phyloP scores from a whole-genome alignment of 1,139 yeast species.

The Wickerhamiella infanticola region DNA sequence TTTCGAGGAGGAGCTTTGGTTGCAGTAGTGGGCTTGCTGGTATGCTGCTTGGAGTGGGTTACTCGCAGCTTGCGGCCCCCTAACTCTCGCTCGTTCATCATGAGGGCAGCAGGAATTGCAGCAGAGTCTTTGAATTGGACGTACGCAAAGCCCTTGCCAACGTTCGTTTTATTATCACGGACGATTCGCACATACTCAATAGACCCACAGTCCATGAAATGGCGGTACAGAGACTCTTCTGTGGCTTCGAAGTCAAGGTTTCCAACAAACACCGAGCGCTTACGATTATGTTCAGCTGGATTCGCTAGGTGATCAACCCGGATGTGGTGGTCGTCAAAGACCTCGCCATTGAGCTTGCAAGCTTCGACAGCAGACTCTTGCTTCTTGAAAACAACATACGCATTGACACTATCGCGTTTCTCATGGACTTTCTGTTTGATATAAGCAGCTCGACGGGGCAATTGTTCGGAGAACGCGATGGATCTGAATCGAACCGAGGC shows the following conservation, averaged over 20 bases:
- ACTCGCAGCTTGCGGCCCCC: constrained; percentile 58
- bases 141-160: constrained; percentile 96
- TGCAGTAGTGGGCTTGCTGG: background rate
- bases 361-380: constrained; percentile 40
- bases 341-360: constrained; percentile 43
- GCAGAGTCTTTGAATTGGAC: constrained; percentile 78
- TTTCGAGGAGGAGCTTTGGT: background rate
- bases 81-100: constrained; percentile 59
- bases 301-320: constrained; percentile 87
- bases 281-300: constrained; percentile 75
- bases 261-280: constrained; percentile 80
- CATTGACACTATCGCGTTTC: constrained; percentile 67
- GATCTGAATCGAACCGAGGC: constrained; percentile 61
- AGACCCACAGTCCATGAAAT: constrained; percentile 51
- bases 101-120: constrained; percentile 67
- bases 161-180: constrained; percentile 82
- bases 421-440: constrained; percentile 66
- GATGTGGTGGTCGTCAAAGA: constrained; percentile 58
- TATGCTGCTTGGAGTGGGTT: constrained; percentile 28
- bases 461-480: constrained; percentile 71
- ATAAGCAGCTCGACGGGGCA: constrained; percentile 87
- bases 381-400: constrained; percentile 63
- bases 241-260: constrained; percentile 84
- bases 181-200: constrained; percentile 82
- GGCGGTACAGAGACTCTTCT: constrained; percentile 80